These are phyloP conservation scores for Dothistroma septosporum DNA, from an alignment of 2,329 filamentous ascomycete species.

Conservation along the genomic window DNA sequence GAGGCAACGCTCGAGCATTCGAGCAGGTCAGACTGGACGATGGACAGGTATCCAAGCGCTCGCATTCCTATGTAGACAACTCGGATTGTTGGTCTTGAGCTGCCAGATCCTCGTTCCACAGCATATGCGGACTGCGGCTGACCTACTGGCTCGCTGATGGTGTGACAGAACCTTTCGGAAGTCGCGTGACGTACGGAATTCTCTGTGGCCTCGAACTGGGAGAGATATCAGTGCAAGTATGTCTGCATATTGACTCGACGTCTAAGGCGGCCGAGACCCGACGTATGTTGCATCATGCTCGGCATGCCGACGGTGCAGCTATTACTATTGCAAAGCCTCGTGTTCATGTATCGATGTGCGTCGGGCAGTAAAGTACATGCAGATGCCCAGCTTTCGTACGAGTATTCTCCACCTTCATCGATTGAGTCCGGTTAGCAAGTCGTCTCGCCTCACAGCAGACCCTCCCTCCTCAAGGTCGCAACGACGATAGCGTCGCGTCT, in stretches of 20 bases:
- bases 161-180: neutral
- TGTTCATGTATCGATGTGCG: too few species aligned
- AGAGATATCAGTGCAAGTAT: neutral
- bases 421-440: too few species aligned
- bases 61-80: neutral
- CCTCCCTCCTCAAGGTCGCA: neutral
- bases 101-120: neutral
- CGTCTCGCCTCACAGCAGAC: neutral
- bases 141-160: neutral
- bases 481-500: neutral
- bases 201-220: neutral
- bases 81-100: neutral
- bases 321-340: too few species aligned
- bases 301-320: too few species aligned
- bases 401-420: neutral
- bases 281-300: neutral
- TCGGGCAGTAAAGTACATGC: neutral
- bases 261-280: neutral
- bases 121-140: neutral
- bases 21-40: neutral
- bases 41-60: neutral
- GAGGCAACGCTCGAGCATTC: neutral
- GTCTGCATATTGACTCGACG: neutral
- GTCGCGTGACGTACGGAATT: neutral
- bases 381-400: neutral